Evolutionary conservation across 495 filamentous ascomycete species (phyloP).

Genomic region (Podospora pseudopauciseta): DNA sequence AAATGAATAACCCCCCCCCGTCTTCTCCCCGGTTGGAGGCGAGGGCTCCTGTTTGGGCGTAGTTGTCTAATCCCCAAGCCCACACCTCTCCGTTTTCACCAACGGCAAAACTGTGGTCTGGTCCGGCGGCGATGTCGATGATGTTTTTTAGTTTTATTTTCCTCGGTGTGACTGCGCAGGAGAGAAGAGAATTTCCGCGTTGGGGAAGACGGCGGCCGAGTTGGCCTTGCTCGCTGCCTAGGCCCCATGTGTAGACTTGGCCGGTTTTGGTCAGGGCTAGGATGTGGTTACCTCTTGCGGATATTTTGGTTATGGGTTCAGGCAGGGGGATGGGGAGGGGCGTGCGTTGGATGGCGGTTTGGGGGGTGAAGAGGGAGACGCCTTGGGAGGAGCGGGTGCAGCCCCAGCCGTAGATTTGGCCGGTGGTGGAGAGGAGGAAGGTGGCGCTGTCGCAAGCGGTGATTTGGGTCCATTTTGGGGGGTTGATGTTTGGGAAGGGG

Average conservation of each 20-base stretch:
- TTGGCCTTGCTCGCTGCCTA: conserved; percentile 4
- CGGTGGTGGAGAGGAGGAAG: background rate
- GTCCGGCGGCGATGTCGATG: background rate
- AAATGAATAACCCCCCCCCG: background rate
- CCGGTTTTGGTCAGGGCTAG: background rate
- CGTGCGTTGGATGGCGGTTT: background rate
- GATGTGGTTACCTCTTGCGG: background rate
- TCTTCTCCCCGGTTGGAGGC: background rate
- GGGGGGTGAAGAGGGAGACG: background rate
- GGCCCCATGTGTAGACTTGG: conserved; percentile 2
- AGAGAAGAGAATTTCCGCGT: background rate
- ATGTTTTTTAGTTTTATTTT: background rate
- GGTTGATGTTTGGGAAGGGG: background rate
- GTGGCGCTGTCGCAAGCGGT: background rate
- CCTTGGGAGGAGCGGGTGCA: background rate
- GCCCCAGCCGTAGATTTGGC: background rate
- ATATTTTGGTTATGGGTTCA: background rate
- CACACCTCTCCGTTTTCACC: background rate
- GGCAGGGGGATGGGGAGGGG: background rate
- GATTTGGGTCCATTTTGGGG: background rate
- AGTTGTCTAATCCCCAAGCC: conserved; percentile 4
- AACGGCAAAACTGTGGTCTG: conserved; percentile 5
- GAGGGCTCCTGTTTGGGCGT: background rate
- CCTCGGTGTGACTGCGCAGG: background rate
- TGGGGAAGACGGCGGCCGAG: background rate